Evolutionary conservation across 2,329 filamentous ascomycete species (phyloP).

Genomic region (Ophiostoma ips): DNA sequence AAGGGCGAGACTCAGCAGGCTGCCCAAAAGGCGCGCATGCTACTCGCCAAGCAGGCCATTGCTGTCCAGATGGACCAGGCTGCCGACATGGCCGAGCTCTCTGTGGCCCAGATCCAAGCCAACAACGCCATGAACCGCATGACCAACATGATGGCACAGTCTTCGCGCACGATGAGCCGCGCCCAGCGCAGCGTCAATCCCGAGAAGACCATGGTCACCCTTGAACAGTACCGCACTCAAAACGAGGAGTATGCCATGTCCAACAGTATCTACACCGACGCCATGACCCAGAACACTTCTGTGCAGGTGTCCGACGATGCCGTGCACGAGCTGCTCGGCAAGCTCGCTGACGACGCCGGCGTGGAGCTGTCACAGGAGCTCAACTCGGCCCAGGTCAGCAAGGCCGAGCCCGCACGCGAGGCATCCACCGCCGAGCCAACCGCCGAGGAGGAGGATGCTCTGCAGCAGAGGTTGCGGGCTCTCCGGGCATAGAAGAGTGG

Average conservation of each 20-base stretch:
- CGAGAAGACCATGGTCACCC: conserved; percentile 45
- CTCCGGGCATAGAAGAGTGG: conserved; percentile 38
- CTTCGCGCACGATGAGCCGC: conserved; percentile 41
- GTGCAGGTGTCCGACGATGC: conserved; percentile 65
- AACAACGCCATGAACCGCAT: conserved; percentile 53
- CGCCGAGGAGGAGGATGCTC: conserved; percentile 64
- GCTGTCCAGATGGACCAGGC: conserved; percentile 51
- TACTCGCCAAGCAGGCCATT: conserved; percentile 46
- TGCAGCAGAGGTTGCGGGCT: conserved; percentile 47
- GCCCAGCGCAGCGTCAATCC: conserved; percentile 46
- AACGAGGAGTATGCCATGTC: conserved; percentile 52
- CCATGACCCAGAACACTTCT: conserved; percentile 64
- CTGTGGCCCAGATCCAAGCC: conserved; percentile 46
- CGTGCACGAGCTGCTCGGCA: conserved; percentile 71
- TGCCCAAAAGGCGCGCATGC: conserved; percentile 49
- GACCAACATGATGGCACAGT: conserved; percentile 49
- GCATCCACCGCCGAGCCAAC: conserved; percentile 50
- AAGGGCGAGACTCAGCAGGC: conserved; percentile 50
- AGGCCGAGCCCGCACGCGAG: conserved; percentile 39
- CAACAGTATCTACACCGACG: conserved; percentile 71
- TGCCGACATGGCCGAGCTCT: conserved; percentile 49
- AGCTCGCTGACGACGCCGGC: conserved; percentile 78
- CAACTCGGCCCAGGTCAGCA: conserved; percentile 38
- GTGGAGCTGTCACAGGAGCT: conserved; percentile 71
- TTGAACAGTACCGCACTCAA: conserved; percentile 47